Base-by-base conservation (phyloP, 768 basidiomycete species). In the Panaeolus cyanescens region DNA sequence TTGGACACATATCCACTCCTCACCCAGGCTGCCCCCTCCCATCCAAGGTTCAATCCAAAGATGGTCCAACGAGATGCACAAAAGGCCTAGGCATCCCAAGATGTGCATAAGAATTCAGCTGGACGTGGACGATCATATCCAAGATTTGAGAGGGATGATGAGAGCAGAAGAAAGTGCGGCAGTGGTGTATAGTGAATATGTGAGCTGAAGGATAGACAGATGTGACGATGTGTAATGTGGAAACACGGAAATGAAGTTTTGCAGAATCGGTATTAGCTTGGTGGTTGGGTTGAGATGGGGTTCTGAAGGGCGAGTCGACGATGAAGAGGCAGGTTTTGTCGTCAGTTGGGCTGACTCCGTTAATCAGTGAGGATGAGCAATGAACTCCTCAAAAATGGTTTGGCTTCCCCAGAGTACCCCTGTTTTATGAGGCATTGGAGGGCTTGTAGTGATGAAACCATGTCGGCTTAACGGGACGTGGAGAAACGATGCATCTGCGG, bases 331-430 rank as follows among this genome's bases (percentile, higher is more conserved):
- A n/a, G n/a, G n/a, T n/a, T n/a, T n/a, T n/a, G n/a, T n/a, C n/a
- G n/a, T n/a, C n/a, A n/a, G n/a, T n/a, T n/a, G n/a, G n/a, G n/a
- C n/a, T n/a, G n/a, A n/a, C n/a, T n/a, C n/a, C n/a, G n/a, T n/a
- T n/a, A n/a, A n/a, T n/a, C n/a, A n/a, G n/a, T n/a, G n/a, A n/a
- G n/a, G n/a, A n/a, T n/a, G n/a, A 53, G 89, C 89, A 65, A 90
- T 85, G 40, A 99, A 87, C 74, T 99, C 96, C 53, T 95, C 93
- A 69, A 96, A 96, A 28, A 93, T 85, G 0, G 87, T 82, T 2
- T 83, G 0, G 90, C 92, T 30, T 83, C 85, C 1, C 96, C 96
- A 1, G 90, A 85, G 68, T 93, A 92, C 62, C 91, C 86, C 0
- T 90, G 89, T 30, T 83, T 78, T 3, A 97, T 88, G n/a, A 99